Conservation (phyloP, 495 filamentous ascomycete species). For the Neurospora sp. region DNA sequence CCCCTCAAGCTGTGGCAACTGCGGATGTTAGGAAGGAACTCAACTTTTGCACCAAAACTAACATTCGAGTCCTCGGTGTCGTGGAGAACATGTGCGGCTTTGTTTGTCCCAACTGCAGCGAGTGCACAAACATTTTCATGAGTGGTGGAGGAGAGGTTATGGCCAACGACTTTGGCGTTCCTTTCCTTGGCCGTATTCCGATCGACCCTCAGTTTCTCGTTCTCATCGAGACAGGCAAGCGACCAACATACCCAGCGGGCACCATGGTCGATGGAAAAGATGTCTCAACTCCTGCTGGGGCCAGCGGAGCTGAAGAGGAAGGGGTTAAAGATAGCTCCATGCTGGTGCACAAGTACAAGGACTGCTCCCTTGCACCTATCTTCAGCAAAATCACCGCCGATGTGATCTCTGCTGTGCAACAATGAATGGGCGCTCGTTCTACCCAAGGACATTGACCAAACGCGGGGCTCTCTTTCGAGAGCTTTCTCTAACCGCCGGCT, state of each 20-base stretch:
- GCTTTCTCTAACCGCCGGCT: neutral
- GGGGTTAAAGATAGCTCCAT: conserved; percentile 39
- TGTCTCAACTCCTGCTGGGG: conserved; percentile 18
- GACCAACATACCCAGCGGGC: conserved; percentile 39
- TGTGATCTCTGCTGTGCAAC: conserved; percentile 10
- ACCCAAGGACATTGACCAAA: neutral
- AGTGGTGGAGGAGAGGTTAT: conserved; percentile 84
- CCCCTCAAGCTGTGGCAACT: conserved; percentile 87
- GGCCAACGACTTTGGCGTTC: conserved; percentile 74
- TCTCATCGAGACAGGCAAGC: conserved; percentile 41
- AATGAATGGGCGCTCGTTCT: neutral
- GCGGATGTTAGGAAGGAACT: conserved; percentile 93
- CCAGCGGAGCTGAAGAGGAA: conserved; percentile 6
- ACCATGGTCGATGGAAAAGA: conserved; percentile 39
- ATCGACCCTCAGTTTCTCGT: conserved; percentile 65
- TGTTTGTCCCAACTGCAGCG: conserved; percentile 88
- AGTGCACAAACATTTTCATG: conserved; percentile 85
- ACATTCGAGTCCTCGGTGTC: conserved; percentile 73
- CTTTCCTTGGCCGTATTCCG: conserved; percentile 78
- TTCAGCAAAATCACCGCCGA: conserved; percentile 52
- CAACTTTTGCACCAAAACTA: conserved; percentile 87
- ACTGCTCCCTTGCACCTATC: conserved; percentile 63
- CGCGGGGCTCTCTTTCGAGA: neutral
- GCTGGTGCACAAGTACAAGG: conserved; percentile 68
- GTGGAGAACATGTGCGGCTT: conserved; percentile 98